These are phyloP conservation scores for Pseudogymnoascus sp. DNA, from an alignment of 2,329 filamentous ascomycete species.

Conservation along the genomic window DNA sequence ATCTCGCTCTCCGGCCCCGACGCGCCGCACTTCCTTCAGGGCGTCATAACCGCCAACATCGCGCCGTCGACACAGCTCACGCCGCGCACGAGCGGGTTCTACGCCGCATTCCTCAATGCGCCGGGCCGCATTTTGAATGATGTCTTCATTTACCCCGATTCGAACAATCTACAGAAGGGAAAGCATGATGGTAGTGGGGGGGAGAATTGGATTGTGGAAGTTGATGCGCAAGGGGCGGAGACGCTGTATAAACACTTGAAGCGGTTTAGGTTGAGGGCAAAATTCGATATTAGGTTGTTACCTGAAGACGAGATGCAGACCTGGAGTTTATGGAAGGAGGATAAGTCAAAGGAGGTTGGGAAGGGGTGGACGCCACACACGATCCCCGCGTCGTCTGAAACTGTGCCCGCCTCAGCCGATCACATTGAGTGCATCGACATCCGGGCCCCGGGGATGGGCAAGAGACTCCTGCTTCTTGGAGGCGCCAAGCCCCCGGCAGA, in stretches of 20 bases:
- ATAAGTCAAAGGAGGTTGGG: slow-evolving; percentile 41
- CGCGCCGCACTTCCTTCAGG: slow-evolving; percentile 77
- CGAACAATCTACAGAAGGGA: slow-evolving; percentile 22
- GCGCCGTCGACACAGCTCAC: slow-evolving; percentile 28
- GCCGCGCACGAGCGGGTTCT: slow-evolving; percentile 50
- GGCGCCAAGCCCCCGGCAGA: slow-evolving; percentile 25
- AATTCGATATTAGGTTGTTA: slow-evolving; percentile 62
- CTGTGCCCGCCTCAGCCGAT: background rate
- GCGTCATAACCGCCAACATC: slow-evolving; percentile 69
- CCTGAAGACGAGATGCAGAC: slow-evolving; percentile 57
- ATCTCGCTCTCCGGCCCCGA: slow-evolving; percentile 75
- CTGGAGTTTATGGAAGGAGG: slow-evolving; percentile 61
- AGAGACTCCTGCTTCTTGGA: slow-evolving; percentile 38
- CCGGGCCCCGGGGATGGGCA: slow-evolving; percentile 49
- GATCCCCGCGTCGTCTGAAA: background rate
- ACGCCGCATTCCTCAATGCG: slow-evolving; percentile 79
- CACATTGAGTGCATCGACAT: slow-evolving; percentile 36
- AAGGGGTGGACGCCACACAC: slow-evolving; percentile 16
- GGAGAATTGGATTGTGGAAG: slow-evolving; percentile 68
- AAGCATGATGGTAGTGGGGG: slow-evolving; percentile 20
- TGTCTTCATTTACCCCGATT: slow-evolving; percentile 75
- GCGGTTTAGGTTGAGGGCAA: slow-evolving; percentile 78
- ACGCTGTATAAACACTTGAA: slow-evolving; percentile 65
- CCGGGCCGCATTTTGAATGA: slow-evolving; percentile 80
- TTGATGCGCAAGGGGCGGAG: slow-evolving; percentile 61